Evolutionary conservation across 768 basidiomycete species (phyloP).

Genomic region (Coprinopsis cinerea): DNA sequence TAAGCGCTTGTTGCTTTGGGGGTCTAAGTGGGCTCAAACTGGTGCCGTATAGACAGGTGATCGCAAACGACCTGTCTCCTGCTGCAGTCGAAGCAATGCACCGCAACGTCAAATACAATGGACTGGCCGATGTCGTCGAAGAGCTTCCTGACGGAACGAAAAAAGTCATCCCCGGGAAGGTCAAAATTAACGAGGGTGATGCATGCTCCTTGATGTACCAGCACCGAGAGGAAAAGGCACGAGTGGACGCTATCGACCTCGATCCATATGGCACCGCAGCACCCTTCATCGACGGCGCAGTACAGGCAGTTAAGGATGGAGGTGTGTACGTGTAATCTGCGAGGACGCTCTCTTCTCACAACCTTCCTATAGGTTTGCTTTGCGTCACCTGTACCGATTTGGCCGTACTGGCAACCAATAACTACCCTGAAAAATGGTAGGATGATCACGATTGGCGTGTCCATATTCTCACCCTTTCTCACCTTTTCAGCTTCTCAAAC

Average conservation of each 20-base stretch:
- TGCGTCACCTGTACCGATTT: slow-evolving; percentile 97
- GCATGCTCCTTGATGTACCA: slow-evolving; percentile 96
- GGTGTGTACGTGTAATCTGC: slow-evolving; percentile 39
- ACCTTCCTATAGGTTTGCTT: slow-evolving; percentile 58
- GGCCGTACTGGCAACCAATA: slow-evolving; percentile 86
- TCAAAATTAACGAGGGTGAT: slow-evolving; percentile 87
- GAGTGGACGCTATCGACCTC: slow-evolving; percentile 93
- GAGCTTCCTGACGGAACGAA: slow-evolving; percentile 15
- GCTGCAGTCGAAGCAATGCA: slow-evolving; percentile 82
- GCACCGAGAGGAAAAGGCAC: slow-evolving; percentile 64
- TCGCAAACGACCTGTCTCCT: slow-evolving; percentile 90
- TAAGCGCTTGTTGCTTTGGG: slow-evolving; percentile 36
- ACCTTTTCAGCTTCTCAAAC: slow-evolving; percentile 69
- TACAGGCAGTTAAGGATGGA: slow-evolving; percentile 84
- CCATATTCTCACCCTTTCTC: not conserved
- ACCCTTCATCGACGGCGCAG: slow-evolving; percentile 92
- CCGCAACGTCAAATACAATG: slow-evolving; percentile 80
- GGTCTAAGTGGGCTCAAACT: slow-evolving; percentile 8
- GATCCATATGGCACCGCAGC: slow-evolving; percentile 98
- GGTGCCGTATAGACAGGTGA: slow-evolving; percentile 58
- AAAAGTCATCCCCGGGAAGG: slow-evolving; percentile 36
- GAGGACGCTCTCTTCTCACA: not conserved
- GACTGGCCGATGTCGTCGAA: slow-evolving; percentile 39
- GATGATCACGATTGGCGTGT: slow-evolving; percentile 4
- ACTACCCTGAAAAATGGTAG: slow-evolving; percentile 96